These are phyloP conservation scores for Starmera dryadoides DNA, from an alignment of 805 yeast genomes.

Conservation along the genomic window DNA sequence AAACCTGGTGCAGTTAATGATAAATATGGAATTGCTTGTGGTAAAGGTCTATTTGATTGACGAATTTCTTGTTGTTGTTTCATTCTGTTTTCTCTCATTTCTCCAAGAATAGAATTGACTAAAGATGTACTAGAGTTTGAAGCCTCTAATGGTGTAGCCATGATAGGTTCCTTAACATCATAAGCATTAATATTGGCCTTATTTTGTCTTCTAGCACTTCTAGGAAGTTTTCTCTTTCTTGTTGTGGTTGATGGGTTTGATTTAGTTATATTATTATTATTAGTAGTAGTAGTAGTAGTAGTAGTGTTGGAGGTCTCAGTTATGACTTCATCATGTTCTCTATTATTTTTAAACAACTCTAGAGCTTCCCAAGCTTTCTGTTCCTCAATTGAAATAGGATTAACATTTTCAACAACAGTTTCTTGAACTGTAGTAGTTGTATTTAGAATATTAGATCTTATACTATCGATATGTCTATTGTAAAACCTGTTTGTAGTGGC, in stretches of 20 bases:
- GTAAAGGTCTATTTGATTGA: background rate
- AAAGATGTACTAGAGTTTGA: constrained; percentile 4
- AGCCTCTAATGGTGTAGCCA: too few relatives aligned
- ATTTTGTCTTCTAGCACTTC: constrained; percentile 7
- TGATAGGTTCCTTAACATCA: too few relatives aligned
- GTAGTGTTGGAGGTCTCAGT: background rate
- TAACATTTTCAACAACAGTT: constrained; percentile 5
- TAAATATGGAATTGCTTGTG: background rate
- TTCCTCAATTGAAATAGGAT: constrained; percentile 14
- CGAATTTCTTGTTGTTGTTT: constrained; percentile 1
- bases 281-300: background rate
- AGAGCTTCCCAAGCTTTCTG: constrained; percentile 16
- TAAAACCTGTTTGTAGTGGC: constrained; percentile 18
- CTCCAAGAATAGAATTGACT: constrained; percentile 11
- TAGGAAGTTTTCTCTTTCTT: constrained; percentile 15
- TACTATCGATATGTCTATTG: background rate
- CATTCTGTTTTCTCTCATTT: constrained; percentile 10
- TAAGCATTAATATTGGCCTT: too few relatives aligned
- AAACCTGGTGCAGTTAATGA: background rate
- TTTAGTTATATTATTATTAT: background rate
- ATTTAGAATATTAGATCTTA: background rate
- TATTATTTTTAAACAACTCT: constrained; percentile 11
- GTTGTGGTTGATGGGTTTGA: background rate
- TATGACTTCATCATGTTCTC: background rate
- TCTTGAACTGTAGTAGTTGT: constrained; percentile 3